Base-by-base conservation (phyloP, 805 yeast genomes). In the Yarrowia alimentaria region DNA sequence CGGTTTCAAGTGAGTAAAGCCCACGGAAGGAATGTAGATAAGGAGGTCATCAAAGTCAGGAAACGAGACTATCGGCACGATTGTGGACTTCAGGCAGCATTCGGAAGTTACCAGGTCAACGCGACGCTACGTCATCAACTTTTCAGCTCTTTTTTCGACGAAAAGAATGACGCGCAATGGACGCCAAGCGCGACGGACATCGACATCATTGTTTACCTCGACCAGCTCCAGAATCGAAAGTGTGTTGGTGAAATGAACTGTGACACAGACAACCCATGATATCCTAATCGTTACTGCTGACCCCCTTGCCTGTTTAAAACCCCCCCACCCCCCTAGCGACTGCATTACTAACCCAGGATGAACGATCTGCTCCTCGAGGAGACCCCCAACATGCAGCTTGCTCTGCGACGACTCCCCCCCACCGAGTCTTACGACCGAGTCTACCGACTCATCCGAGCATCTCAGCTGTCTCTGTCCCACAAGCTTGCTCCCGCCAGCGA, bases 351-450 rank as follows among this genome's bases (percentile, higher is more conserved):
- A 40, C 47, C 25, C 25, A 76, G 84, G 71, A 81, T 84, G 64
- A 93, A 91, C 67, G 99, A 93, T 70, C 72, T 91, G 64, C 68
- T 91, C 57, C 70, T 77, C 58, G 99, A 93, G 73, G 99, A 93
- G 74, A 83, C 75, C 67, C 90, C 90, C 62, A 72, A 80, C 51
- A 78, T 84, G 72, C 91, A 88, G 74, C 87, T 80, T 65, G 98
- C 97, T 52, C 73, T 93, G 56, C 70, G 78, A 57, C 87, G 99
- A 78, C 74, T 93, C 64, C 95, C 96, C 59, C 78, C 79, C 47
- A 80, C 79, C 51, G 95, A 84, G 68, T 72, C 80, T 34, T 93
- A 91, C 70, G 88, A 94, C 57, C 87, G 99, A 76, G 84, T 83
- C 66, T 93, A 75, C 80, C 86, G 99, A 76, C 78, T 86, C 58